Base-by-base conservation (phyloP, 1,284 basidiomycete genomes). In the Leucoagaricus sp. region DNA sequence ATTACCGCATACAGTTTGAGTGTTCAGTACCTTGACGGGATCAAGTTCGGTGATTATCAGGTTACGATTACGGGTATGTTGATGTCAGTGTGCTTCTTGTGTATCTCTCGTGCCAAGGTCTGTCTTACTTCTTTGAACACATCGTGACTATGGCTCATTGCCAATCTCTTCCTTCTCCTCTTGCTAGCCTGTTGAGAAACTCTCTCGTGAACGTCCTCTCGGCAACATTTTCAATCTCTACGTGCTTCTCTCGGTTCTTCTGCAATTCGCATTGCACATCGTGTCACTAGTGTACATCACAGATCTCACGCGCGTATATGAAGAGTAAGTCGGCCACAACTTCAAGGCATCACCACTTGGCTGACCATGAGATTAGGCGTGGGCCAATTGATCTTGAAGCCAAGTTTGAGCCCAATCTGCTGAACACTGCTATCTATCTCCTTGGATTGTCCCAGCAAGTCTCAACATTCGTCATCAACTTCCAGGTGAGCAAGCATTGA, bases 31-130 rank as follows among this genome's bases (percentile, higher is more conserved):
- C 80, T 98, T 15, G 94, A 98, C 63, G 96, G 95, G 25, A 96
- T 98, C 82, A 98, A 98, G 74, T 97, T 94, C 72, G 96, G 96
- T 25, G 95, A 98, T 71, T 98, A 98, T 69, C 93, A 96, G 68
- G 88, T 94, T 17, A 95, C 93, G 1, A 86, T 96, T 59, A 94
- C 88, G 1, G 94, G 95, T 21, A 94, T 97, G 86, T 78, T 97
- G 67, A 96, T 97, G 94, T 94, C 91, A 28, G 91, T 97, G 26
- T 98, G 95, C 73, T 98, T 98, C 85, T 76, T 96, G 71, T 97
- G 93, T 69, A 97, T 97, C 60, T 97, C 94, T 44, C 85, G 94
- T 8, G 95, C 94, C n/a, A 94, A 96, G 85, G 94, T 93, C 10
- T 55, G 44, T 29, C 13, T 31, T 21, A n/a, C 12, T 19, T 44